These are phyloP conservation scores for Cladosporium sp. DNA, from an alignment of 2,329 filamentous ascomycete genomes.

Conservation along the genomic window DNA sequence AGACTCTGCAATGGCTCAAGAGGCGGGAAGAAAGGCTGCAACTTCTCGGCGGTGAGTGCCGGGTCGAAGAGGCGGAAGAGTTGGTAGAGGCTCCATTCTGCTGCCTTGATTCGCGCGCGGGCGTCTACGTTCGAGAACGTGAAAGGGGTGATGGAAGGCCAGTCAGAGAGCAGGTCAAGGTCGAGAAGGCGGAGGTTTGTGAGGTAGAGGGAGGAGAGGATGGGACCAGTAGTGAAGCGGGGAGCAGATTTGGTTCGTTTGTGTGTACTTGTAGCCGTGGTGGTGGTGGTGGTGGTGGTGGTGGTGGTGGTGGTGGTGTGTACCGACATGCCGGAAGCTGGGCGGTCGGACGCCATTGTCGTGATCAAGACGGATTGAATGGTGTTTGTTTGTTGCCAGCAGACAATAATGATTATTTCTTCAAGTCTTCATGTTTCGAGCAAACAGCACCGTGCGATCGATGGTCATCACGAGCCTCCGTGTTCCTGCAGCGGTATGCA, in stretches of 20 bases:
- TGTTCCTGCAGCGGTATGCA: neutral
- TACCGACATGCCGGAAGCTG: neutral
- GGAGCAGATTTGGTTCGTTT: constrained; percentile 1
- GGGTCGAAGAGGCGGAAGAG: constrained; percentile 82
- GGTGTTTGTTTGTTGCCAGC: neutral
- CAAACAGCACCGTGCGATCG: neutral
- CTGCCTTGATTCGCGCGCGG: constrained; percentile 73
- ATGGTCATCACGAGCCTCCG: too few relatives aligned
- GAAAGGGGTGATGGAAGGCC: constrained; percentile 68
- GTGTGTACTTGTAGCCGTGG: neutral
- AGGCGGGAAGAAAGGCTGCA: constrained; percentile 86
- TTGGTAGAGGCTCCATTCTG: constrained; percentile 89
- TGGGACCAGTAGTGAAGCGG: constrained; percentile 1
- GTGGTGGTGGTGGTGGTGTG: neutral
- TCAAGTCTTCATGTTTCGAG: neutral
- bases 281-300: neutral
- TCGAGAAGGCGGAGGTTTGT: constrained; percentile 80
- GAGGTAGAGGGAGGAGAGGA: constrained; percentile 62
- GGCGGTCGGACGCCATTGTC: neutral
- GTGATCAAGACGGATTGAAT: neutral
- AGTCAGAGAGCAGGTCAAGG: constrained; percentile 70
- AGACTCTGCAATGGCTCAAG: constrained; percentile 85
- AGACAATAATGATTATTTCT: neutral
- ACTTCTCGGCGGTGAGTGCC: constrained; percentile 71
- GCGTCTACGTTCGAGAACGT: constrained; percentile 65